Conservation (phyloP, 345 rosid species). For the Mallotus nudiflorus region DNA sequence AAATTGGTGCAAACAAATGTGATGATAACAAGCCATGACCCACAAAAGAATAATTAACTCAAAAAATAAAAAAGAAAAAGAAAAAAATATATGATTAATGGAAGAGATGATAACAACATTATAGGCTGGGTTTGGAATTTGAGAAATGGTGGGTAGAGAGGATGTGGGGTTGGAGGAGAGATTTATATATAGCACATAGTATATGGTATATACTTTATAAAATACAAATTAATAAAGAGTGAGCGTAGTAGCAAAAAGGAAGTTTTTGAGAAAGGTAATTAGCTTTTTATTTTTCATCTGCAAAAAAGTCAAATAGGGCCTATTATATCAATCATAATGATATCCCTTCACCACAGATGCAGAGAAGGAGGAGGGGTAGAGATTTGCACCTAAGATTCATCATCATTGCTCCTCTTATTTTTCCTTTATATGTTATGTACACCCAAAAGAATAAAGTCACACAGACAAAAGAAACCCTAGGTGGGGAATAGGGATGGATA, state of each 20-base stretch:
- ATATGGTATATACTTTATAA: neutral
- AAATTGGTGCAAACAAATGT: neutral
- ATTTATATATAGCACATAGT: neutral
- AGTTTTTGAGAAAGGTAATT: constrained; percentile 43
- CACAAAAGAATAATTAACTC: neutral
- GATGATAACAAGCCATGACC: neutral
- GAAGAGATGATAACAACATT: constrained; percentile 44
- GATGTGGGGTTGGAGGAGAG: constrained; percentile 17
- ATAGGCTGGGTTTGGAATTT: constrained; percentile 57
- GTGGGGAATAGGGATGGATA: too few species aligned
- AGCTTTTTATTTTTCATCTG: constrained; percentile 29
- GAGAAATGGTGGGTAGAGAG: constrained; percentile 53
- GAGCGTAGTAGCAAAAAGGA: constrained; percentile 15
- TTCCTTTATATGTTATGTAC: constrained; percentile 25
- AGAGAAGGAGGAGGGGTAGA: constrained; percentile 28
- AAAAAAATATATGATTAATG: constrained; percentile 23
- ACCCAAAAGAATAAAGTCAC: constrained; percentile 27
- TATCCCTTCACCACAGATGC: constrained; percentile 62
- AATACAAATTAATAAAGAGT: neutral
- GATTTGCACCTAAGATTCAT: constrained; percentile 90
- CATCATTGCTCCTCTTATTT: constrained; percentile 71
- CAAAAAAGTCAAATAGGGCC: constrained; percentile 71
- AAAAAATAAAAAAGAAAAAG: neutral
- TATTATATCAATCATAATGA: constrained; percentile 66
- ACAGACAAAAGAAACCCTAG: constrained; percentile 9